Evolutionary conservation across 2,329 filamentous ascomycete genomes (phyloP).

Genomic region (Blumeriella jaapii): DNA sequence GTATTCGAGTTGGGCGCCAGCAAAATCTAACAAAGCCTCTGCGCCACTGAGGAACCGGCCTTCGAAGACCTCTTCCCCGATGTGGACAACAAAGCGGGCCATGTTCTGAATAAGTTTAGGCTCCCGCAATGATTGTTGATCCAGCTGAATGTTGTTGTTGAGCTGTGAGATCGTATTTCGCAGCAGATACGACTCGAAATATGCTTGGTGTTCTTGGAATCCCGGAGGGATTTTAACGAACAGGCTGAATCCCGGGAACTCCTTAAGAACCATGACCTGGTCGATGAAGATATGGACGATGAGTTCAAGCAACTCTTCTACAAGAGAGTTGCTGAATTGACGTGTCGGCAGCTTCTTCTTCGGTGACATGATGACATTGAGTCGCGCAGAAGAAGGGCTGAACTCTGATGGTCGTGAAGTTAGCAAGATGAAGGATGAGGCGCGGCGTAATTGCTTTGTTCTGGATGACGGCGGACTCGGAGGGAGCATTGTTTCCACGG

Average conservation of each 20-base stretch:
- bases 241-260: slow-evolving; percentile 78
- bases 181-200: slow-evolving; percentile 85
- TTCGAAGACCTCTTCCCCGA: slow-evolving; percentile 86
- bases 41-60: slow-evolving; percentile 93
- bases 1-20: slow-evolving; percentile 76
- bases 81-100: slow-evolving; percentile 65
- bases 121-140: slow-evolving; percentile 64
- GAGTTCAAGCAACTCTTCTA: slow-evolving; percentile 68
- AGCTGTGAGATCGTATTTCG: slow-evolving; percentile 63
- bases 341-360: slow-evolving; percentile 39
- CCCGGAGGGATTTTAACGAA: slow-evolving; percentile 84
- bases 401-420: slow-evolving; percentile 54
- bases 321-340: slow-evolving; percentile 54
- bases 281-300: slow-evolving; percentile 73
- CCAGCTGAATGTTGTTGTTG: slow-evolving; percentile 55
- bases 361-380: slow-evolving; percentile 52
- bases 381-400: slow-evolving; percentile 45
- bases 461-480: slow-evolving; percentile 32
- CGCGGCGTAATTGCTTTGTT: slow-evolving; percentile 59
- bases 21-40: slow-evolving; percentile 72
- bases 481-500: slow-evolving; percentile 38
- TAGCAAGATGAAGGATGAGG: slow-evolving; percentile 85
- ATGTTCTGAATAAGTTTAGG: slow-evolving; percentile 80
- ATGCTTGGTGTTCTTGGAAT: slow-evolving; percentile 88
- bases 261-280: slow-evolving; percentile 74